Evolutionary conservation across 306 rosid species (phyloP), one percentile per base, ranked within the genome.

Genomic region (Sesbania bispinosa): DNA sequence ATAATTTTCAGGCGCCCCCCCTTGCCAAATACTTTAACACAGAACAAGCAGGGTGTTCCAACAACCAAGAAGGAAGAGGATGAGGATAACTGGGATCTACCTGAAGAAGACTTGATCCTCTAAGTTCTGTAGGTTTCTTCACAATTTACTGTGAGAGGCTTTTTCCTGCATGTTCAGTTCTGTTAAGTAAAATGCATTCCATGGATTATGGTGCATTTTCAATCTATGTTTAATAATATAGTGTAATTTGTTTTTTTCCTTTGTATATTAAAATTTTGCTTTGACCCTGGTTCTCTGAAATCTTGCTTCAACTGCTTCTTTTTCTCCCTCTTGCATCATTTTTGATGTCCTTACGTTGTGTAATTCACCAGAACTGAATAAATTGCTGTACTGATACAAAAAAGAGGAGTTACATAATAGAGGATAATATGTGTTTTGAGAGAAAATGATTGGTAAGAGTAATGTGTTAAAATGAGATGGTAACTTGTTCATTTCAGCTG

Each of bases 21-120:
- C n/a, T 16, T 5, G 23, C 2, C 1, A 35, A 69, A 36, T 19
- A 0, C 16, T 32, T 7, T 1, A 9, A 4, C 5, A 5, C 58
- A 27, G 69, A 69, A 35, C 13, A 80, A 55, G 63, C 70, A 45
- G 52, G 74, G 55, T 6, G 42, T 21, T 11, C 47, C 79, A 8
- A 10, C 61, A 66, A 76, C 51, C 61, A 88, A 88, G 78, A 81
- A 79, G 71, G 80, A 67, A 54, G 88, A 81, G 3, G 90, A 85
- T 7, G 85, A 79, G 5, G 94, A 90, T 77, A 90, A 88, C 76
- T 90, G 92, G 92, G 88, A 90, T 81, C 79, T 88, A n/a, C 94
- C 96, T 42, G 85, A 46, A 55, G 91, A 80, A 46, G 71, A 35
- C 77, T 9, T 36, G 27, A 53, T 21, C 10, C 71, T 32, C 63